Percentiles rank a stretch among this genome's conserved stretches.
These are phyloP conservation scores for Stachybotrys elegans DNA, from an alignment of 2,329 filamentous ascomycete genomes.

Conservation along the genomic window DNA sequence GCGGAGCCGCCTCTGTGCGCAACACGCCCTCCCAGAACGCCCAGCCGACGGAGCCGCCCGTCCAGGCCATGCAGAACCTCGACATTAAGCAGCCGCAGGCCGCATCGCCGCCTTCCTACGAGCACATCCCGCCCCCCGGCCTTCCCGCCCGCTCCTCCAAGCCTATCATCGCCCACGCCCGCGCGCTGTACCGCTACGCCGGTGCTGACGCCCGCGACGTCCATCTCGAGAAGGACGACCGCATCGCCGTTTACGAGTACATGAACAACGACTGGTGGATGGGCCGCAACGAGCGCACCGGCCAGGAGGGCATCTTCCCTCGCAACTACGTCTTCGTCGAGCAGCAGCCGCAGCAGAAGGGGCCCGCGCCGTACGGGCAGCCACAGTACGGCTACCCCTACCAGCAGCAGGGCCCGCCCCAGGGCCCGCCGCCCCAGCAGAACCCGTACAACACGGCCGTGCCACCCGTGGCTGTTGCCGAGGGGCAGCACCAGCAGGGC, in stretches of 20 bases:
- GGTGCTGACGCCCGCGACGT: slow-evolving; percentile 78
- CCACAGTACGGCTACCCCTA: slow-evolving; percentile 33
- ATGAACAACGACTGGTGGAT: slow-evolving; percentile 99
- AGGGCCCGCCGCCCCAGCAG: slow-evolving; percentile 32
- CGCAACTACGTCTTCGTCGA: slow-evolving; percentile 78
- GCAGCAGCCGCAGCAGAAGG: slow-evolving; percentile 49
- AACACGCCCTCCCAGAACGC: slow-evolving; percentile 23
- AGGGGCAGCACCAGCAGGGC: slow-evolving; percentile 40
- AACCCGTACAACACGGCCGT: slow-evolving; percentile 65
- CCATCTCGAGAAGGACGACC: slow-evolving; percentile 74
- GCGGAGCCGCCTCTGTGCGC: slow-evolving; percentile 25
- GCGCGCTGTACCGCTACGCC: slow-evolving; percentile 78
- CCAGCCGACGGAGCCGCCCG: slow-evolving; percentile 21
- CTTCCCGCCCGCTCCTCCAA: slow-evolving; percentile 39
- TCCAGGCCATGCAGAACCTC: slow-evolving; percentile 38
- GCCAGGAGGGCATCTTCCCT: slow-evolving; percentile 90
- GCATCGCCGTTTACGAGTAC: slow-evolving; percentile 76
- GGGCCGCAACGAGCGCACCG: slow-evolving; percentile 78
- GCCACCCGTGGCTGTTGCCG: slow-evolving; percentile 69
- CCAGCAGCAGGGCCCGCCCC: slow-evolving; percentile 32
- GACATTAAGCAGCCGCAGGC: slow-evolving; percentile 27
- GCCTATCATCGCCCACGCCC: slow-evolving; percentile 65
- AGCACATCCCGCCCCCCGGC: slow-evolving; percentile 38
- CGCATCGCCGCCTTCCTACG: slow-evolving; percentile 45
- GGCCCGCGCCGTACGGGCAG: slow-evolving; percentile 27